Base-by-base conservation (phyloP, 2,329 filamentous ascomycete genomes). In the Dendryphion nanum region DNA sequence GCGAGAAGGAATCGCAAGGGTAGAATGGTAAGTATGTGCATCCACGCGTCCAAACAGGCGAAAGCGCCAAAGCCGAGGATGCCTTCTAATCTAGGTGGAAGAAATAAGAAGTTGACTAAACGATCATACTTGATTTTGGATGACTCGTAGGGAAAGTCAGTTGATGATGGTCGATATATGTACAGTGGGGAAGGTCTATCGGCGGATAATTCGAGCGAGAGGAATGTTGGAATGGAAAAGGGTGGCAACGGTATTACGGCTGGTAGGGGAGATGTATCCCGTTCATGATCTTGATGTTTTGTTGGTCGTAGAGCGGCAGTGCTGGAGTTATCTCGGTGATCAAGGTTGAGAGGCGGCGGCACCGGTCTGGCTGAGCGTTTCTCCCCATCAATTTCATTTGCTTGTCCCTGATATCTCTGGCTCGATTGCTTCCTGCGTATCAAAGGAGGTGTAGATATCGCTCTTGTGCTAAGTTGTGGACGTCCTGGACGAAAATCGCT, bases 21-120 rank as follows among this genome's bases (percentile, higher is more conserved):
- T 0, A 98, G 72, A 30, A 98, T 95, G 0, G 93, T 98, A 54
- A 98, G 94, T 1, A 89, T 94, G 68, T 96, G 93, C 1, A 98
- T 78, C 89, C 91, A 98, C 2, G 91, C 86, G 63, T 98, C 93
- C 5, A 98, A 74, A 66, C 93, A 98, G 5, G 91, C 90, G 21
- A 97, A 68, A 0, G 87, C 83, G 5, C 93, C 93, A 67, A 98
- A 97, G 42, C 83, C 81, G 5, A 98, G 76, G 0, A 90, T 85
- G 31, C 85, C 79, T 67, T 98, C 93, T 4, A 98, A 75, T 44
- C 85, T 86, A 0, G 81, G 78, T 0, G 91, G 89, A 3, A 98
- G 71, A 18, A 89, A 73, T 5, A 98, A 68, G 44, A 96, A 94
- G 61, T 97, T 97, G 48, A 88, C 78, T 10, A 98, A 74, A 26